These are phyloP conservation scores for Leccinum obscurum DNA, from an alignment of 768 basidiomycete genomes.

Conservation along the genomic window DNA sequence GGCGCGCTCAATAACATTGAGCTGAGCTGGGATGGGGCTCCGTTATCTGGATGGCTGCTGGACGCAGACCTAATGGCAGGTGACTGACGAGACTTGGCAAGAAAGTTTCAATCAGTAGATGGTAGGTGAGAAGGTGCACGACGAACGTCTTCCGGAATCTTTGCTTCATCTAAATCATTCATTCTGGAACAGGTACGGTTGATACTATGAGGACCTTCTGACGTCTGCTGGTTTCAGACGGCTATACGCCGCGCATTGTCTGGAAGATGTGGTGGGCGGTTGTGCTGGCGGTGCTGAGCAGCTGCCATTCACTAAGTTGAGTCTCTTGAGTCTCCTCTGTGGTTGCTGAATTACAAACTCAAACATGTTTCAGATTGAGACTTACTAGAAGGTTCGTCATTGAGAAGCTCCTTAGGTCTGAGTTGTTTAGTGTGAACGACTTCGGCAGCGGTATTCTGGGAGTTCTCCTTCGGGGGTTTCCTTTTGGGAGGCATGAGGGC, in stretches of 20 bases:
- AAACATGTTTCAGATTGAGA: neutral
- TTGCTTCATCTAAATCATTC: neutral
- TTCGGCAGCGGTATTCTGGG: neutral
- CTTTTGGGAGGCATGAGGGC: neutral
- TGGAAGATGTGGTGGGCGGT: neutral
- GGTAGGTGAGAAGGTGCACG: neutral
- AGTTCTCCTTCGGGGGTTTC: neutral
- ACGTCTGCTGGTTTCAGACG: neutral
- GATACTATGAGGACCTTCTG: neutral
- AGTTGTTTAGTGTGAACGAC: neutral
- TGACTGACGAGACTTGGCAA: neutral
- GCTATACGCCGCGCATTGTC: neutral
- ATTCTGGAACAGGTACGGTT: neutral
- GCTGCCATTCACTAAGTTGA: too few relatives aligned
- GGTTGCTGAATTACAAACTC: neutral
- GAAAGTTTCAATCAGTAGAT: neutral
- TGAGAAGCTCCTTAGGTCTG: neutral
- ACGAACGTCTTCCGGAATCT: neutral
- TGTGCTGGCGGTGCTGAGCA: neutral
- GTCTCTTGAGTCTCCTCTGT: neutral
- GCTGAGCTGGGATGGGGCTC: neutral
- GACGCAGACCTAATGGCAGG: neutral
- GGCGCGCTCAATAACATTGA: neutral
- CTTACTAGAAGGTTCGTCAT: neutral
- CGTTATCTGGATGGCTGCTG: neutral